A percentile compares a stretch with the other conserved stretches of the same genome.
These are phyloP conservation scores for Amylocystis lapponica DNA, from an alignment of 768 basidiomycete species.

Conservation along the genomic window DNA sequence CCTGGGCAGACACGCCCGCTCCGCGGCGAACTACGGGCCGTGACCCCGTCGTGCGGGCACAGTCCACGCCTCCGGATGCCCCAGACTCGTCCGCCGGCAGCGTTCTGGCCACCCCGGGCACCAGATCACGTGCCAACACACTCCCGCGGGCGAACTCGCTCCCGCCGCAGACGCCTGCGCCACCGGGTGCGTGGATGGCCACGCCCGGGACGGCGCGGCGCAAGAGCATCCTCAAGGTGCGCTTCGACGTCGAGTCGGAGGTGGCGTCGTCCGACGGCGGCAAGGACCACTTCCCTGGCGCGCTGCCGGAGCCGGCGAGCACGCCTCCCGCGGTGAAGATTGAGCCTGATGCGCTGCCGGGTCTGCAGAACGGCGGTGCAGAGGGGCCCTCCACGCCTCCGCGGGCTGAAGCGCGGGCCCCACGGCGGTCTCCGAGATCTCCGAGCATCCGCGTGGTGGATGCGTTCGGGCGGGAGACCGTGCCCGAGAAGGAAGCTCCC, in stretches of 20 bases:
- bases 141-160: constrained; percentile 43
- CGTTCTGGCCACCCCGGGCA: neutral
- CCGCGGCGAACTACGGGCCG: constrained; percentile 16
- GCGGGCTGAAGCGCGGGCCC: constrained; percentile 25
- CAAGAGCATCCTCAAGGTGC: constrained; percentile 64
- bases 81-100: neutral
- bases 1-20: constrained; percentile 38
- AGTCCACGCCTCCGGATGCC: constrained; percentile 1
- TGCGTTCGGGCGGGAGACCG: constrained; percentile 53
- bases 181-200: constrained; percentile 57
- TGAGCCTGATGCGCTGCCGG: neutral
- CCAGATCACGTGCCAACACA: constrained; percentile 19
- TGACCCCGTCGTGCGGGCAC: constrained; percentile 10
- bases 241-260: constrained; percentile 52
- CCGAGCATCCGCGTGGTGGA: constrained; percentile 60
- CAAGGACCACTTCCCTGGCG: constrained; percentile 5
- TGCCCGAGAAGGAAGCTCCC: neutral
- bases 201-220: constrained; percentile 28
- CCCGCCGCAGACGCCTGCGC: constrained; percentile 54
- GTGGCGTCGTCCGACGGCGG: constrained; percentile 20
- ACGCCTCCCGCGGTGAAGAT: neutral
- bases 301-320: neutral
- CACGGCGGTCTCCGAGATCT: constrained; percentile 41
- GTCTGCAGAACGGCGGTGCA: neutral
- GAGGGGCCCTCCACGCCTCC: constrained; percentile 22